These are phyloP conservation scores for Blastocystis sp. DNA, from an alignment of 352 stramenopile species.

Conservation along the genomic window DNA sequence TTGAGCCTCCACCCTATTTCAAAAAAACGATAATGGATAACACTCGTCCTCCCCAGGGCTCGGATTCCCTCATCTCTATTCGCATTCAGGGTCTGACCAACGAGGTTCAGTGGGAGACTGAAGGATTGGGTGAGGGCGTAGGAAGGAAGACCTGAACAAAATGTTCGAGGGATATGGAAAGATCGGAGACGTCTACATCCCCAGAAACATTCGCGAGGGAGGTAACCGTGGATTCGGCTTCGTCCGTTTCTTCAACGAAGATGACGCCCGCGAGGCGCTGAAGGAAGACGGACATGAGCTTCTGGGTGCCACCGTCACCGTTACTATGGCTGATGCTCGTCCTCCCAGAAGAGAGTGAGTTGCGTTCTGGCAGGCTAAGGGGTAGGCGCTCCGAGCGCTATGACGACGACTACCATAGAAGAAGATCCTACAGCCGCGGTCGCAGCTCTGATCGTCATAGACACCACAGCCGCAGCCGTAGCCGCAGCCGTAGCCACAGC, in stretches of 20 bases:
- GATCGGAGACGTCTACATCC: constrained; percentile 66
- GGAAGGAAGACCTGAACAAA: constrained; percentile 67
- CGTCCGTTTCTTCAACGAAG: constrained; percentile 56
- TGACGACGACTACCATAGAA: neutral
- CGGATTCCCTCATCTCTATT: constrained; percentile 47
- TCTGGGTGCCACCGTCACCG: neutral
- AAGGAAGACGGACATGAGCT: constrained; percentile 43
- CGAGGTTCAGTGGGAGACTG: constrained; percentile 22
- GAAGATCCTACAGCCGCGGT: constrained; percentile 1
- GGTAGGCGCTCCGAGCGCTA: neutral
- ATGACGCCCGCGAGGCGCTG: constrained; percentile 34
- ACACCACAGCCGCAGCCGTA: constrained; percentile 34
- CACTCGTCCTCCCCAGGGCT: constrained; percentile 34
- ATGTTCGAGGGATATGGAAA: constrained; percentile 60
- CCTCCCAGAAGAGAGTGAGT: constrained; percentile 57
- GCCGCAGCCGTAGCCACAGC: constrained; percentile 24
- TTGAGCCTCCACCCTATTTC: too few species aligned
- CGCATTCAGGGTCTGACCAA: constrained; percentile 46
- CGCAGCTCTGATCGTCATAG: constrained; percentile 44
- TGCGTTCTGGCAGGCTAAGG: neutral
- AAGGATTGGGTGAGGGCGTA: neutral
- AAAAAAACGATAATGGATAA: constrained; percentile 34
- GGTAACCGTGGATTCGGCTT: constrained; percentile 64
- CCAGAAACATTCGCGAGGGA: constrained; percentile 34
- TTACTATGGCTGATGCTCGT: constrained; percentile 59